Conservation (phyloP, 1,139 yeast genomes). For the Saccharomyces hybrid region DNA sequence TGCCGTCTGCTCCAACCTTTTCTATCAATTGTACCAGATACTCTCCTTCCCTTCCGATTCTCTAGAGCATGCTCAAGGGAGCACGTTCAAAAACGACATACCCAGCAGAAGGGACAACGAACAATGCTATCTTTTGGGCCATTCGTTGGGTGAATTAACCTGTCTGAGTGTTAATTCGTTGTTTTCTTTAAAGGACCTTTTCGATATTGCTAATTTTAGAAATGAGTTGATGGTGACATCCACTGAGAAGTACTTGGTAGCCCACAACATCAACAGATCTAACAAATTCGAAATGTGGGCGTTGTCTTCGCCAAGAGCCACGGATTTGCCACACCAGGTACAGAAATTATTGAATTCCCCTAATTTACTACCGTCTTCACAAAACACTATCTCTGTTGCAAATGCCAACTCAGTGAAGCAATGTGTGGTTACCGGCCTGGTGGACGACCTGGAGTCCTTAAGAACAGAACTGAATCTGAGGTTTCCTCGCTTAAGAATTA, state of each 20-base stretch:
- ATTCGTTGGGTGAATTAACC: slow-evolving; percentile 53
- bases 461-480: slow-evolving; percentile 19
- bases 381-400: slow-evolving; percentile 24
- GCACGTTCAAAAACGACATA: background rate
- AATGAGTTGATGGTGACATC: slow-evolving; percentile 29
- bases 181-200: slow-evolving; percentile 32
- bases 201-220: slow-evolving; percentile 29
- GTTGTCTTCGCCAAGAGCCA: slow-evolving; percentile 25
- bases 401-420: slow-evolving; percentile 29
- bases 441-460: slow-evolving; percentile 23
- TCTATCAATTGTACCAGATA: slow-evolving; percentile 20
- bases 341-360: slow-evolving; percentile 15
- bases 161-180: slow-evolving; percentile 36
- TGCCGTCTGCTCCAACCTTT: slow-evolving; percentile 28
- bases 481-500: slow-evolving; percentile 23
- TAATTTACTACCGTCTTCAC: slow-evolving; percentile 9
- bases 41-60: slow-evolving; percentile 1
- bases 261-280: slow-evolving; percentile 21
- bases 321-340: slow-evolving; percentile 23
- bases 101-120: slow-evolving; percentile 3
- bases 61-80: slow-evolving; percentile 1
- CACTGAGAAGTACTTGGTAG: slow-evolving; percentile 22
- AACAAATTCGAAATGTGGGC: slow-evolving; percentile 31
- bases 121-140: slow-evolving; percentile 38
- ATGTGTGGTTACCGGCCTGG: slow-evolving; percentile 30